These are phyloP conservation scores for Kodamaea derodonti DNA, from an alignment of 1,139 yeast species.

Conservation along the genomic window DNA sequence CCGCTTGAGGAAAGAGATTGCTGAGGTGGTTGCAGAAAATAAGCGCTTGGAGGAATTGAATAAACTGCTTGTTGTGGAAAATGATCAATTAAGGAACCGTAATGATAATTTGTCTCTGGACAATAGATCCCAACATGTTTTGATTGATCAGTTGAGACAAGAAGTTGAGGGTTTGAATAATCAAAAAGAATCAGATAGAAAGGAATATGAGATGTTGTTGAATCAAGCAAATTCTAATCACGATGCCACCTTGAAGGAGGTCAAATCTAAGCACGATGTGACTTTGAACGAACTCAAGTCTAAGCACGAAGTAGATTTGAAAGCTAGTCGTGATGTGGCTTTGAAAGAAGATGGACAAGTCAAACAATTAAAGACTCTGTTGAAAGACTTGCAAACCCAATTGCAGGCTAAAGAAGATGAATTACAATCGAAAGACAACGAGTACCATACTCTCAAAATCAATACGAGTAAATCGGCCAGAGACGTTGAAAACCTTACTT, in stretches of 20 bases:
- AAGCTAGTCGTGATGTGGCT: not conserved
- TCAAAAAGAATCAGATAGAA: not conserved
- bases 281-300: not conserved
- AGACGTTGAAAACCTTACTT: slow-evolving; percentile 9
- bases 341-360: not conserved
- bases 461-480: not conserved
- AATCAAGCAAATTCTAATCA: slow-evolving; percentile 1
- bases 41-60: slow-evolving; percentile 12
- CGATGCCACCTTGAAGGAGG: slow-evolving; percentile 8
- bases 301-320: not conserved
- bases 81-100: slow-evolving; percentile 1
- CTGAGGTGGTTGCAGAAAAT: slow-evolving; percentile 14
- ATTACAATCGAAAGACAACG: not conserved
- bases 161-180: slow-evolving; percentile 3
- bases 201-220: not conserved
- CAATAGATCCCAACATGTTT: not conserved
- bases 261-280: not conserved
- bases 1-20: slow-evolving; percentile 30
- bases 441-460: slow-evolving; percentile 1
- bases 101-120: not conserved
- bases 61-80: slow-evolving; percentile 4
- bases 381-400: not conserved
- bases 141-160: slow-evolving; percentile 4
- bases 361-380: not conserved
- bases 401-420: not conserved